A percentile compares a stretch with the other conserved stretches of the same genome.
Conservation (phyloP, 495 filamentous ascomycete species). For the Bombardia bombarda region DNA sequence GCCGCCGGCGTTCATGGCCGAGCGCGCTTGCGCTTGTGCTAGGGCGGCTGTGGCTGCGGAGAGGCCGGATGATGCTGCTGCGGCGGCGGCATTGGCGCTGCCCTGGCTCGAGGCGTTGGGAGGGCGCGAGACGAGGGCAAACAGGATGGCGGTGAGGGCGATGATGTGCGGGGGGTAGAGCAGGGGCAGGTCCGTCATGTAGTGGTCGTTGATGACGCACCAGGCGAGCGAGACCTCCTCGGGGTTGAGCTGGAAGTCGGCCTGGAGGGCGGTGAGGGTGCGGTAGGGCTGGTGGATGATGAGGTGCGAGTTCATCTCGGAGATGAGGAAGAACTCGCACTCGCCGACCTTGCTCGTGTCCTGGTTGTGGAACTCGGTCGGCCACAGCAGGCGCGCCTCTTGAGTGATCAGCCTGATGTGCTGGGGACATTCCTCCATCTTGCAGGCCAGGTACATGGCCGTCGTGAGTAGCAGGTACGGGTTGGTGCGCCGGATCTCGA, state of each 20-base stretch:
- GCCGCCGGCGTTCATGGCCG: conserved; percentile 16
- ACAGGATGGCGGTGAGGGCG: conserved; percentile 80
- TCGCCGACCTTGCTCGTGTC: conserved; percentile 89
- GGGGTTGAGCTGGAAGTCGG: conserved; percentile 57
- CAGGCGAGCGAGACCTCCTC: conserved; percentile 77
- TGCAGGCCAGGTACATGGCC: conserved; percentile 90
- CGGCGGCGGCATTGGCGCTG: not conserved
- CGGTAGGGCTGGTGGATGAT: conserved; percentile 98
- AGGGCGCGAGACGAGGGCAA: conserved; percentile 69
- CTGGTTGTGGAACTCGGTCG: conserved; percentile 69
- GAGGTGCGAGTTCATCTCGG: conserved; percentile 88
- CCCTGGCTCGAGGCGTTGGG: conserved; percentile 5
- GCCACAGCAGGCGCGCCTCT: conserved; percentile 83
- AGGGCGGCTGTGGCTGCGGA: conserved; percentile 33
- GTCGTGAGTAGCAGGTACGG: conserved; percentile 88
- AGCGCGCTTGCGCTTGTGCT: conserved; percentile 30
- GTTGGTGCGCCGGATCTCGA: conserved; percentile 87
- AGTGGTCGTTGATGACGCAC: conserved; percentile 92
- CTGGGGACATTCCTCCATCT: conserved; percentile 97
- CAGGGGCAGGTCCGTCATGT: conserved; percentile 86
- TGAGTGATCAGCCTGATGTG: conserved; percentile 83
- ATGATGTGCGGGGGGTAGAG: conserved; percentile 84
- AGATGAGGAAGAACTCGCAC: conserved; percentile 93
- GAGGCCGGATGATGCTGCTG: conserved; percentile 14
- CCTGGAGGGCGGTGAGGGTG: conserved; percentile 65